Evolutionary conservation across 1,284 basidiomycete species (phyloP), one percentile per base, ranked within the genome.

Genomic region (Sporisorium iseilematis-ciliati): DNA sequence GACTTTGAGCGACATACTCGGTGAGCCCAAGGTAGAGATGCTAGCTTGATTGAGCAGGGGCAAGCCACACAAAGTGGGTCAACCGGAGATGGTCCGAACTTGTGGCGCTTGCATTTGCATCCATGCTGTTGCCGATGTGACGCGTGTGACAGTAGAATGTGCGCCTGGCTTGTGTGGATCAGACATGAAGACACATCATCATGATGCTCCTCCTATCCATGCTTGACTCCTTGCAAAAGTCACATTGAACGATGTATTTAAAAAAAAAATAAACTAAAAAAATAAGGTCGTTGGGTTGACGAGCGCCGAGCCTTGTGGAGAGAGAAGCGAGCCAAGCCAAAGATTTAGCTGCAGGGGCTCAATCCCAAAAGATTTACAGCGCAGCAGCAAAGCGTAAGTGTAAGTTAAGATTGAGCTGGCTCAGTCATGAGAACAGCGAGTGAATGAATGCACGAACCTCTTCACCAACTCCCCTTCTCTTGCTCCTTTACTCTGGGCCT

Each of bases 261-360:
- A 11, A 25, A 25, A 7, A 48, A n/a, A 48, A 48, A 45, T 21
- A 3, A 29, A 48, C n/a, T 5, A n/a, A 31, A 31, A 26, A 31
- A 45, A 55, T 26, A 18, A 23, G 40, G 20, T 20, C 41, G 18
- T 18, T 29, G 48, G 31, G 20, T 33, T 12, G 31, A 20, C 14
- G n/a, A 41, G 3, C 14, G 14, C 5, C 40, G 16, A 18, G 21
- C 18, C 25, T 29, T 29, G 46, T 48, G 46, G 46, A 48, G 46
- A 48, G 25, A 48, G 29, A 31, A 33, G 26, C 7, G 29, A 16
- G 48, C 48, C 33, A 33, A 33, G 33, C 12, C 7, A 11, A 33
- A 33, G 12, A n/a, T n/a, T 26, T 14, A 29, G 48, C 48, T 50
- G 48, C 48, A 50, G 48, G 48, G 48, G 48, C 48, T 50, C 20